These are phyloP conservation scores for Alternaria dauci DNA, from an alignment of 2,329 filamentous ascomycete species.

Conservation along the genomic window DNA sequence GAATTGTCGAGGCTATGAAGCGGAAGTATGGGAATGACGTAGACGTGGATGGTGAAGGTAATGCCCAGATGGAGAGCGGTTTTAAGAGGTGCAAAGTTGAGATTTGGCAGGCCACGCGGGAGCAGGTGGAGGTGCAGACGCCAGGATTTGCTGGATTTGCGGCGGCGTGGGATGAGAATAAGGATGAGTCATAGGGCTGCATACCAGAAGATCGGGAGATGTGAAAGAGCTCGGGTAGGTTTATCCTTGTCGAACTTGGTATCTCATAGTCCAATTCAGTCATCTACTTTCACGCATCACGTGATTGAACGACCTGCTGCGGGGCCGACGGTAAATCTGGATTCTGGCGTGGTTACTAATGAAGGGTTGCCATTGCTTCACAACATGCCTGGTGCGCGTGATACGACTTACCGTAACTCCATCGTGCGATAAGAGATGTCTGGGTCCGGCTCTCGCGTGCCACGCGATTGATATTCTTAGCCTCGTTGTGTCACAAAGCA, in stretches of 20 bases:
- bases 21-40: not conserved
- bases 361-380: not conserved
- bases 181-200: not conserved
- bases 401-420: not conserved
- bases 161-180: not conserved
- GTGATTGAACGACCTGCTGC: not conserved
- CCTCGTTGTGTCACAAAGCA: not conserved
- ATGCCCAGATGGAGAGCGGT: not conserved
- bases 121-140: not conserved
- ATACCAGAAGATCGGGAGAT: not conserved
- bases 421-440: not conserved
- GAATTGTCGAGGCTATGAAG: not conserved
- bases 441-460: not conserved
- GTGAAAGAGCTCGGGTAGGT: not conserved
- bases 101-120: not conserved
- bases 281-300: not conserved
- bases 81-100: not conserved
- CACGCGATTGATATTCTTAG: not conserved
- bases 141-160: not conserved
- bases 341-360: not conserved
- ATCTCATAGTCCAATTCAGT: not conserved
- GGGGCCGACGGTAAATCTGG: not conserved
- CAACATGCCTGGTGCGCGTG: not conserved
- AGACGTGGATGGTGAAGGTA: not conserved
- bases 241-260: not conserved